Conservation (phyloP, 192 early-diverging fungal species). For the Linnemannia exigua region DNA sequence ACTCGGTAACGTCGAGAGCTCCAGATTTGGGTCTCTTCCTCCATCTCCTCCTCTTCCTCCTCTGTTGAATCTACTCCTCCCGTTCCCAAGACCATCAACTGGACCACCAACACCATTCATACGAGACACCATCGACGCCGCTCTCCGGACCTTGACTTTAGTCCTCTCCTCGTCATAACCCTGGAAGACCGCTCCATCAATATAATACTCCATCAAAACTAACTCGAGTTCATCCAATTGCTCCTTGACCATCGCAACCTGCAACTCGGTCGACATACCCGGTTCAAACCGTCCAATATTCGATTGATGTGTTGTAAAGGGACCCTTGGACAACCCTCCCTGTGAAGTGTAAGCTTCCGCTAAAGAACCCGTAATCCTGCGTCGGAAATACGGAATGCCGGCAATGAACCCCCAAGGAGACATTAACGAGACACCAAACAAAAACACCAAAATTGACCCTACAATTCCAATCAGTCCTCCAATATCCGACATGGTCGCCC, state of each 20-base stretch:
- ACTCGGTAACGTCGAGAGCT: constrained; percentile 10
- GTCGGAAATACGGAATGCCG: constrained; percentile 25
- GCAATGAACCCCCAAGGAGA: constrained; percentile 45
- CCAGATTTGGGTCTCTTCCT: background rate
- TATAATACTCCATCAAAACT: constrained; percentile 41
- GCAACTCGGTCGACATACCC: constrained; percentile 1
- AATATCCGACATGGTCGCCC: constrained; percentile 39
- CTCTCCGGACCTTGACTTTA: background rate
- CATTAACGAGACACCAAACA: constrained; percentile 36
- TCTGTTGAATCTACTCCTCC: too few relatives aligned
- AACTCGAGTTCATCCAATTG: constrained; percentile 46
- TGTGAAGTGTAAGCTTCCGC: constrained; percentile 20
- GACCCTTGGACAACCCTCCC: constrained; percentile 36
- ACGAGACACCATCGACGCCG: background rate
- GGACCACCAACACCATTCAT: background rate
- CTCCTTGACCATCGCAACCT: constrained; percentile 32
- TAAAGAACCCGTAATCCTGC: constrained; percentile 22
- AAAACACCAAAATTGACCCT: constrained; percentile 29
- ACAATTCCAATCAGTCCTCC: constrained; percentile 34
- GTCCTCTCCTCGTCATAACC: constrained; percentile 16
- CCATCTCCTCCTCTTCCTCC: background rate
- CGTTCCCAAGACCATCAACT: background rate
- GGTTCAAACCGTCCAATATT: constrained; percentile 30
- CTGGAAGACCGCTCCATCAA: constrained; percentile 30
- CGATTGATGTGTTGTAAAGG: constrained; percentile 33